These are phyloP conservation scores for Puccinia novopanici DNA, from an alignment of 1,284 basidiomycete species.

Conservation along the genomic window DNA sequence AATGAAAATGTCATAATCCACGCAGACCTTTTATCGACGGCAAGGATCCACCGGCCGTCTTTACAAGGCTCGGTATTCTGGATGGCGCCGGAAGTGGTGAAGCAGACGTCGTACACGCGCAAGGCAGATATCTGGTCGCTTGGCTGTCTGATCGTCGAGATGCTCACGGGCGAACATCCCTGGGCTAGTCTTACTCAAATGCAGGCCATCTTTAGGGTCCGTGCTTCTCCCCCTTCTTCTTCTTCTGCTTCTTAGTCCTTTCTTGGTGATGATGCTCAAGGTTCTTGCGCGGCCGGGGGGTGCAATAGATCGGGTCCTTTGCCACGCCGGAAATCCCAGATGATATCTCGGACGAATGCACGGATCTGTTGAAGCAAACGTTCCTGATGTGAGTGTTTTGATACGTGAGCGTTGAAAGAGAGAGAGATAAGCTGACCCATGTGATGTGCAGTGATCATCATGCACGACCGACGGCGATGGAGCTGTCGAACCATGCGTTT, in stretches of 20 bases:
- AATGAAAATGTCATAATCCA: neutral
- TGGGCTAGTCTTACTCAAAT: constrained; percentile 98
- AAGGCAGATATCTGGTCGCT: constrained; percentile 99
- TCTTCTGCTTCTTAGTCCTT: neutral
- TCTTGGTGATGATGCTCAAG: neutral
- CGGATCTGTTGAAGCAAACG: constrained; percentile 77
- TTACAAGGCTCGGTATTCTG: constrained; percentile 96
- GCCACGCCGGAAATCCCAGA: constrained; percentile 79
- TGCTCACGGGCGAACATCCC: constrained; percentile 95
- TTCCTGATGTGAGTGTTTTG: constrained; percentile 67
- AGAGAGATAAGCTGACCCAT: neutral
- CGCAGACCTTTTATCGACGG: constrained; percentile 73
- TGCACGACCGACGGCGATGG: constrained; percentile 75
- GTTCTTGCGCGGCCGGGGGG: neutral
- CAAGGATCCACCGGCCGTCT: constrained; percentile 80
- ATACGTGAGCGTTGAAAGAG: neutral
- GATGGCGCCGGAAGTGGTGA: constrained; percentile 99
- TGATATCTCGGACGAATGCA: constrained; percentile 81
- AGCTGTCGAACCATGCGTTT: constrained; percentile 74
- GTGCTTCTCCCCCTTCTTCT: constrained; percentile 53
- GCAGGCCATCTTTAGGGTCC: constrained; percentile 93
- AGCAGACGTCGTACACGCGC: constrained; percentile 86
- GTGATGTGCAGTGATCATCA: constrained; percentile 66
- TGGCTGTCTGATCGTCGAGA: constrained; percentile 95
- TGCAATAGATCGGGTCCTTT: constrained; percentile 75